phyloP scores from a whole-genome alignment of 1,139 yeast species.

The Arxiozyma heterogenica region DNA sequence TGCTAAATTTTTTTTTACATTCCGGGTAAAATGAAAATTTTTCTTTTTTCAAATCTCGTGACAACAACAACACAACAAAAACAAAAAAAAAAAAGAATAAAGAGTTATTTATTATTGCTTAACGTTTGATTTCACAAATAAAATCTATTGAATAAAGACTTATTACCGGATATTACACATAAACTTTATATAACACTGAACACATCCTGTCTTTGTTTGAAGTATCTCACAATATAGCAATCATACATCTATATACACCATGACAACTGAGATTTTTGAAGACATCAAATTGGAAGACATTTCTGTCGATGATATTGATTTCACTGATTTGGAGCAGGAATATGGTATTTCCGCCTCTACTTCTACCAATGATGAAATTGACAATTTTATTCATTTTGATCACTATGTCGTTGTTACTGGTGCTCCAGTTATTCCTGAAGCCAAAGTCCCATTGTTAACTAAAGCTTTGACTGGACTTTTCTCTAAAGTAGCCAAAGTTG shows the following conservation, averaged over 20 bases:
- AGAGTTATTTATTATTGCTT: no score
- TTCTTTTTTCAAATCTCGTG: no score
- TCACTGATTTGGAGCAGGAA: slow-evolving; percentile 76
- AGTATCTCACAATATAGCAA: background rate
- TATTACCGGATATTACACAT: no score
- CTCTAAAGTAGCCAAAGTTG: slow-evolving; percentile 48
- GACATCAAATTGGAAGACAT: slow-evolving; percentile 34
- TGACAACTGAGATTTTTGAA: slow-evolving; percentile 13
- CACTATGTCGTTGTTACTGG: slow-evolving; percentile 86
- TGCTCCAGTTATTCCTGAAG: slow-evolving; percentile 88
- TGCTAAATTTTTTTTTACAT: no score
- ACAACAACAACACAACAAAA: background rate
- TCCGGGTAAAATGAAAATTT: background rate
- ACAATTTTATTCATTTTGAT: slow-evolving; percentile 53
- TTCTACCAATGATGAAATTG: slow-evolving; percentile 11
- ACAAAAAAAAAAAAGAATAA: background rate
- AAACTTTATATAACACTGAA: no score
- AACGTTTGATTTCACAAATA: no score
- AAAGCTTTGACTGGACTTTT: slow-evolving; percentile 81
- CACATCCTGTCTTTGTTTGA: background rate
- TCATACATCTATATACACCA: background rate
- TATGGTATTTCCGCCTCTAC: slow-evolving; percentile 42
- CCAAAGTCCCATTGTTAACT: slow-evolving; percentile 73
- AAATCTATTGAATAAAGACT: no score
- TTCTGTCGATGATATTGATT: slow-evolving; percentile 65